phyloP scores from a whole-genome alignment of 2,329 filamentous ascomycete species.

The Colletotrichum abscissum region DNA sequence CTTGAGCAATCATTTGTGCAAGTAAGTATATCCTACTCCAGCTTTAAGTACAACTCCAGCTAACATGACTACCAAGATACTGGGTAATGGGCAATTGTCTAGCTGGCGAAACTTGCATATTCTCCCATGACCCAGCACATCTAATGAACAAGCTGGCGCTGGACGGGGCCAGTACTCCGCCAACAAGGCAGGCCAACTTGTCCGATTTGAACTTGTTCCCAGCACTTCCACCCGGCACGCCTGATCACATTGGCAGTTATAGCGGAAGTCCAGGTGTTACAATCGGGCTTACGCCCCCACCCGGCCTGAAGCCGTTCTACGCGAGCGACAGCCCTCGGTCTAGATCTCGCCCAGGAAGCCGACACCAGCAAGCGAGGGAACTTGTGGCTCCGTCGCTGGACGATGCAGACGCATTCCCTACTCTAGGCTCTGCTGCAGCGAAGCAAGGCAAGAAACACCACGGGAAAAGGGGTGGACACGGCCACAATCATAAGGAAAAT shows the following conservation, averaged over 20 bases:
- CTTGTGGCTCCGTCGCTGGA: conserved; percentile 81
- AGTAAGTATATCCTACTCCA: conserved; percentile 70
- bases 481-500: conserved; percentile 76
- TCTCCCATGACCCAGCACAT: conserved; percentile 93
- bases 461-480: conserved; percentile 88
- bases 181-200: conserved; percentile 73
- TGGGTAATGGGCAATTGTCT: conserved; percentile 97
- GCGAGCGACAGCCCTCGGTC: conserved; percentile 73
- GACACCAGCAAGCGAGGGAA: conserved; percentile 75
- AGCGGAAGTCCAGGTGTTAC: conserved; percentile 64
- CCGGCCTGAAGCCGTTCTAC: conserved; percentile 75
- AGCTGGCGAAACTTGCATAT: conserved; percentile 92
- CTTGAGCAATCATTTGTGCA: conserved; percentile 95
- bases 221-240: conserved; percentile 70
- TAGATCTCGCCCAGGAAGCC: conserved; percentile 86
- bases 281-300: conserved; percentile 72
- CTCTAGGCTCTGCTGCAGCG: conserved; percentile 78
- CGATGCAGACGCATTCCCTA: conserved; percentile 95
- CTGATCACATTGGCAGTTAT: conserved; percentile 68
- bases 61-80: conserved; percentile 67
- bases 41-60: neutral
- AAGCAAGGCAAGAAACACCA: conserved; percentile 92
- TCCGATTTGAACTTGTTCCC: conserved; percentile 90
- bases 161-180: conserved; percentile 74
- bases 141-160: conserved; percentile 85